These are phyloP conservation scores for Monosporascus sp. DNA, from an alignment of 2,329 filamentous ascomycete species.

Conservation along the genomic window DNA sequence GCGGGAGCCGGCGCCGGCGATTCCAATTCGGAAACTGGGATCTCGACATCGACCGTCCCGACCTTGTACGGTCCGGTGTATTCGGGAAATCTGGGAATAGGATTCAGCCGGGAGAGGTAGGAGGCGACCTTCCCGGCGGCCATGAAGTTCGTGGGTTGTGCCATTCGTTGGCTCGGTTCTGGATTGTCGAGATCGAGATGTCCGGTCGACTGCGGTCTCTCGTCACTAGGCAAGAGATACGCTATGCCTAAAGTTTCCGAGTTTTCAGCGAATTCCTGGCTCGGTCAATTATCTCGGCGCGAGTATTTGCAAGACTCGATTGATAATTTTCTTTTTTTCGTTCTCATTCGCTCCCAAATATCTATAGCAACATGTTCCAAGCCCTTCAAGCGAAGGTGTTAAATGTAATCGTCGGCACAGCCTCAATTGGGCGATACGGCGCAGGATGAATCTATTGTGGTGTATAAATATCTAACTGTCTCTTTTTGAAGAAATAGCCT, in stretches of 20 bases:
- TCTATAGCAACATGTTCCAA: too few species aligned
- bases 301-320: too few species aligned
- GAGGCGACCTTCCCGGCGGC: conserved; percentile 35
- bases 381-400: neutral
- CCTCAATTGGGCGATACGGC: neutral
- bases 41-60: conserved; percentile 74
- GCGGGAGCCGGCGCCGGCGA: conserved; percentile 49
- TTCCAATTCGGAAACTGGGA: conserved; percentile 58
- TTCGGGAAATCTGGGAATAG: conserved; percentile 65
- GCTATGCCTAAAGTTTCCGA: too few species aligned
- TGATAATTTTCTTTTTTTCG: too few species aligned
- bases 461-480: neutral
- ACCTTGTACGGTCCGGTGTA: conserved; percentile 76
- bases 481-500: neutral
- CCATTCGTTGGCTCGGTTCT: conserved; percentile 9
- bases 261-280: too few species aligned
- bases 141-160: conserved; percentile 10
- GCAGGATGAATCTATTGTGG: neutral
- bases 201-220: neutral
- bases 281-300: too few species aligned
- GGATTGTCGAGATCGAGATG: neutral
- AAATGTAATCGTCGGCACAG: neutral
- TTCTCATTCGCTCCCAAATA: too few species aligned
- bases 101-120: conserved; percentile 54
- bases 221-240: too few species aligned